Percentiles rank a stretch among this genome's conserved stretches.
These are phyloP conservation scores for Podosphaera xanthii DNA, from an alignment of 2,329 filamentous ascomycete genomes.

Conservation along the genomic window DNA sequence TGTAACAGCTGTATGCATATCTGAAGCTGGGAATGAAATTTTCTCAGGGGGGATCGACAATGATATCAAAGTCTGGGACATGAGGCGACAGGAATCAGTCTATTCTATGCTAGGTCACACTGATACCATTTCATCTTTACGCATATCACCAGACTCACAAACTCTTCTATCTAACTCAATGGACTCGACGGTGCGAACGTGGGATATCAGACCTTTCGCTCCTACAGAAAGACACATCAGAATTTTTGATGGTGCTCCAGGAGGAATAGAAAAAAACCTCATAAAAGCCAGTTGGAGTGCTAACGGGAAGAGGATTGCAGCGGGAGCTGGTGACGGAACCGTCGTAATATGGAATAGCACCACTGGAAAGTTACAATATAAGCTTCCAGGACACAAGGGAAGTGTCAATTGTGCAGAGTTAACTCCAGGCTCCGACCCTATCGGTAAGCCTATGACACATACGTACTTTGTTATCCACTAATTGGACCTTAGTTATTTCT, in stretches of 20 bases:
- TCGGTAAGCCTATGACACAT: slow-evolving; percentile 39
- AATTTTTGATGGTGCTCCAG: slow-evolving; percentile 79
- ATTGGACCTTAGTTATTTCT: slow-evolving; percentile 43
- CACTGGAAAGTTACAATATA: slow-evolving; percentile 79
- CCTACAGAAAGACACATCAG: slow-evolving; percentile 64
- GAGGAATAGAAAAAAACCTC: slow-evolving; percentile 77
- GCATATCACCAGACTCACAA: slow-evolving; percentile 83
- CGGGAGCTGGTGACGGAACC: slow-evolving; percentile 74
- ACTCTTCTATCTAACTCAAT: slow-evolving; percentile 78
- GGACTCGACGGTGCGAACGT: slow-evolving; percentile 81
- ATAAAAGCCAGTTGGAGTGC: slow-evolving; percentile 77
- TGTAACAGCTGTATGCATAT: slow-evolving; percentile 74
- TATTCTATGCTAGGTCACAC: slow-evolving; percentile 78
- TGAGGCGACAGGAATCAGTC: slow-evolving; percentile 71
- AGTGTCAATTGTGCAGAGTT: slow-evolving; percentile 91
- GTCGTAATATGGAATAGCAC: slow-evolving; percentile 79
- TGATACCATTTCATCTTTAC: slow-evolving; percentile 75
- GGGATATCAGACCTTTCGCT: slow-evolving; percentile 91
- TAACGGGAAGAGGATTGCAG: slow-evolving; percentile 65
- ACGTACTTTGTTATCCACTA: not conserved
- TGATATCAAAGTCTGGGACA: slow-evolving; percentile 90
- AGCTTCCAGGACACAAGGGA: slow-evolving; percentile 84
- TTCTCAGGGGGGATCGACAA: slow-evolving; percentile 93
- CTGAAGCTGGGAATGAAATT: slow-evolving; percentile 84
- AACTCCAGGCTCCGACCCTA: slow-evolving; percentile 60